Evolutionary conservation across 306 rosid genomes (phyloP).

Genomic region (Rosa rugosa): DNA sequence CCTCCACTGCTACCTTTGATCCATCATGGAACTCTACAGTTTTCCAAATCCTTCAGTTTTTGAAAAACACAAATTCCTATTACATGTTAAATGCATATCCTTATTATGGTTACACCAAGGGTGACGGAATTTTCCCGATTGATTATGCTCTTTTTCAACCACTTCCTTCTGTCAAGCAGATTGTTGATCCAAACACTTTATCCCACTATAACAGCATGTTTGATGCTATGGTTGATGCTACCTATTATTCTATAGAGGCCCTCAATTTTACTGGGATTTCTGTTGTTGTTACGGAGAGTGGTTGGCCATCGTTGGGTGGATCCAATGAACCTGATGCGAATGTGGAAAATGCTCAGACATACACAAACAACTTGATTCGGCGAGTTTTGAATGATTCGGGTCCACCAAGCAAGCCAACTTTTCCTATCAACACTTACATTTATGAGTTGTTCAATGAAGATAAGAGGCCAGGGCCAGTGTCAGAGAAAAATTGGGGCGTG

Average conservation of each 20-base stretch:
- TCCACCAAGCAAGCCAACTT: conserved; percentile 74
- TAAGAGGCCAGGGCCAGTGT: conserved; percentile 74
- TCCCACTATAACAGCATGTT: conserved; percentile 84
- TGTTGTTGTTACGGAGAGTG: conserved; percentile 75
- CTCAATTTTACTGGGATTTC: conserved; percentile 70
- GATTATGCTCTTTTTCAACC: conserved; percentile 82
- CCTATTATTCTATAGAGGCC: conserved; percentile 72
- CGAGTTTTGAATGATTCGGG: conserved; percentile 91
- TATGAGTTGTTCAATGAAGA: conserved; percentile 94
- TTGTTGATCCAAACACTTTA: conserved; percentile 89
- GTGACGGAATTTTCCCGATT: conserved; percentile 77
- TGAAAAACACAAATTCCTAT: conserved; percentile 70
- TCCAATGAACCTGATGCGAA: conserved; percentile 75
- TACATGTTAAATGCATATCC: conserved; percentile 82
- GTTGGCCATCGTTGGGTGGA: conserved; percentile 89
- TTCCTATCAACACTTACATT: conserved; percentile 72
- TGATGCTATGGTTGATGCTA: conserved; percentile 94
- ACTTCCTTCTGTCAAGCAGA: conserved; percentile 85
- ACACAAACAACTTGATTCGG: conserved; percentile 56
- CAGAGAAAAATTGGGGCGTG: conserved; percentile 72
- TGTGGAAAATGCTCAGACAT: conserved; percentile 66
- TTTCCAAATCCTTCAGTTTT: conserved; percentile 68
- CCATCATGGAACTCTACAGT: conserved; percentile 69
- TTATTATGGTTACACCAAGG: conserved; percentile 63
- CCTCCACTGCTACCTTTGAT: conserved; percentile 76